Base-by-base conservation (phyloP, 2,329 filamentous ascomycete genomes). In the Xylariales sp. region DNA sequence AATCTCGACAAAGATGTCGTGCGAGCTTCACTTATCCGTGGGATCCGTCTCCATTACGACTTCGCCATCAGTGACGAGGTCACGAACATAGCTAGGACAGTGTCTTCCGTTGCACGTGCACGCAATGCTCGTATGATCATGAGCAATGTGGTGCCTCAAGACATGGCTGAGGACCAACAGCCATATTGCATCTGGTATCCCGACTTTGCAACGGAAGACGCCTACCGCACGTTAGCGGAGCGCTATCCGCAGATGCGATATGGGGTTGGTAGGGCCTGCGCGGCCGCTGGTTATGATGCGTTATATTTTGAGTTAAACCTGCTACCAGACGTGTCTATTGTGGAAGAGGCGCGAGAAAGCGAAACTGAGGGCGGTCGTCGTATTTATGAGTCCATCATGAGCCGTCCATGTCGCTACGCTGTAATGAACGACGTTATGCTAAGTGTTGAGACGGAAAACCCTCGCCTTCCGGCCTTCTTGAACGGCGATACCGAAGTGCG, bases 311-410 rank as follows among this genome's bases (percentile, higher is more conserved):
- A 60, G 32, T 43, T 60, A 3, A 12, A 43, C 2, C 18, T 60
- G 5, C 18, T 52, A 1, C 57, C 46, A 9, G 57, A 60, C 10
- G 46, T 60, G 1, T 60, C 57, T 16, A 60, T 50, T 41, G 57
- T 46, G 7, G 57, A 60, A 52, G 57, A 60, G 46, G 57, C 32
- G 5, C 41, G 57, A 1, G 57, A 59, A 28, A 52, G 46, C 32
- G 57, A 18, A 7, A 60, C 23, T 6, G 36, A 60, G 1, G 46
- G 18, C 3, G 45, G 46, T 5, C 9, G 18, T 46, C 45, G 32
- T 18, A 60, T 60, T n/a, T 60, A 60, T 32, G 57, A 60, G n/a
- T 49, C 12, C n/a, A 60, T 60, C n/a, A 60, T 60, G 57, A 39
- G 34, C 18, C n/a, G 14, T 8, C 57, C 57, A n/a, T 28, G 23